Evolutionary conservation across 306 rosid species (phyloP).

Genomic region (Herpetospermum pedunculosum): DNA sequence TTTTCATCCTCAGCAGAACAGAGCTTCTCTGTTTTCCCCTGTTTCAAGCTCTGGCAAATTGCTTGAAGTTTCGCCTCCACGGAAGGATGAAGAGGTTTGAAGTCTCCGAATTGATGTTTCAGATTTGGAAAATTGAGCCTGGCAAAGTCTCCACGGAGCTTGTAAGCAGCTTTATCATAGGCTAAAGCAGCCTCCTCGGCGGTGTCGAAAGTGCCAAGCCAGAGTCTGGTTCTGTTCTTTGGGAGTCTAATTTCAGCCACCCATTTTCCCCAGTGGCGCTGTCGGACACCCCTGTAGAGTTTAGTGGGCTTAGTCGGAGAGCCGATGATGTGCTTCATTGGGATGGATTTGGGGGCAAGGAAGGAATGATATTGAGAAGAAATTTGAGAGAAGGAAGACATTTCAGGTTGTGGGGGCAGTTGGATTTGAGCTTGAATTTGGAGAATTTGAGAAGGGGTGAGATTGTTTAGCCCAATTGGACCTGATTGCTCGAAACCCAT

Average conservation of each 20-base stretch:
- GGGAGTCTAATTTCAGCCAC: constrained; percentile 96
- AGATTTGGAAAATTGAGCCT: constrained; percentile 77
- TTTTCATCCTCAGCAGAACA: constrained; percentile 25
- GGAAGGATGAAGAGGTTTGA: constrained; percentile 64
- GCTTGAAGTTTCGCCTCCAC: constrained; percentile 74
- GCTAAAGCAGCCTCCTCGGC: constrained; percentile 93
- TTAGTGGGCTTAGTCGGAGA: constrained; percentile 35
- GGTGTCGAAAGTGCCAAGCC: constrained; percentile 92
- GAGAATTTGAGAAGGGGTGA: constrained; percentile 59
- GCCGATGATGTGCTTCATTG: constrained; percentile 48
- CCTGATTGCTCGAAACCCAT: constrained; percentile 25
- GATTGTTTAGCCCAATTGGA: constrained; percentile 55
- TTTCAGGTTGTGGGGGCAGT: constrained; percentile 21
- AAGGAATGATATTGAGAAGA: constrained; percentile 8
- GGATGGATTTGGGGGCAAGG: constrained; percentile 35
- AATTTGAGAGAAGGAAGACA: constrained; percentile 14
- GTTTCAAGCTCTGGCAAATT: constrained; percentile 56
- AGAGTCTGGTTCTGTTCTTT: constrained; percentile 76
- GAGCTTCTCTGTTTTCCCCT: constrained; percentile 24
- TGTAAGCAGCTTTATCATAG: constrained; percentile 71
- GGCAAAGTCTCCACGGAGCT: constrained; percentile 79
- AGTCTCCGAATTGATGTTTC: constrained; percentile 38
- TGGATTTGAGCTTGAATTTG: constrained; percentile 68
- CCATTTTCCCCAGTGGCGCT: constrained; percentile 97
- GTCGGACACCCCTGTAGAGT: constrained; percentile 83